Conservation (phyloP, 2,329 filamentous ascomycete species). For the Talaromyces funiculosus region DNA sequence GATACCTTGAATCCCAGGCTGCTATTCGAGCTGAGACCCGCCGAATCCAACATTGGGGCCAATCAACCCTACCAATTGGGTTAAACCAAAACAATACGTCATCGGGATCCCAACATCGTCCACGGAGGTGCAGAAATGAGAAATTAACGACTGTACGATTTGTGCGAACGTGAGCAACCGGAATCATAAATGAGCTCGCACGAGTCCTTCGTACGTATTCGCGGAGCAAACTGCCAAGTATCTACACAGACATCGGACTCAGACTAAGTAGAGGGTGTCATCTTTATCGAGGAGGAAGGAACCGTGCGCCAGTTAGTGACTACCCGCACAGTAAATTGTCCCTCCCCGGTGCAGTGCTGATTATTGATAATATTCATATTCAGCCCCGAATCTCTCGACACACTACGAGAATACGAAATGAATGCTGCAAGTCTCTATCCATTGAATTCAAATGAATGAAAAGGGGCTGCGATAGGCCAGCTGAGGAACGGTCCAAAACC, state of each 20-base stretch:
- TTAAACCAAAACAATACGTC: slow-evolving; percentile 2
- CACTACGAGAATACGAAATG: not conserved
- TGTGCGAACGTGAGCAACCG: not conserved
- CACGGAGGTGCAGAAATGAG: not conserved
- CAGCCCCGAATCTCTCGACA: not conserved
- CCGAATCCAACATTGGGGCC: not conserved
- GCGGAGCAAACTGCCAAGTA: too few relatives aligned
- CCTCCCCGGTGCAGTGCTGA: not conserved
- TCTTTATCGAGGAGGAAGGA: not conserved
- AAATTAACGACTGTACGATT: not conserved
- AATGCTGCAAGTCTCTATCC: not conserved
- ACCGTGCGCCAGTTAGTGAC: not conserved
- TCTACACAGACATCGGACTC: not conserved
- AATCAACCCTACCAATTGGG: not conserved
- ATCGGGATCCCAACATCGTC: not conserved
- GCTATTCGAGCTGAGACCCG: not conserved
- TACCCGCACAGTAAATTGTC: not conserved
- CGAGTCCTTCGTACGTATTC: not conserved
- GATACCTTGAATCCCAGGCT: too few relatives aligned
- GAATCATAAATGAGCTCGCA: not conserved
- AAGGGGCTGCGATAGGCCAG: not conserved
- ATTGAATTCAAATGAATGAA: not conserved
- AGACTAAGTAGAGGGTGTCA: not conserved
- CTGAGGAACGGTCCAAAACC: not conserved
- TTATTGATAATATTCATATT: not conserved